Conservation (phyloP, 208 protist species). For the Wallacemonas sp. region DNA sequence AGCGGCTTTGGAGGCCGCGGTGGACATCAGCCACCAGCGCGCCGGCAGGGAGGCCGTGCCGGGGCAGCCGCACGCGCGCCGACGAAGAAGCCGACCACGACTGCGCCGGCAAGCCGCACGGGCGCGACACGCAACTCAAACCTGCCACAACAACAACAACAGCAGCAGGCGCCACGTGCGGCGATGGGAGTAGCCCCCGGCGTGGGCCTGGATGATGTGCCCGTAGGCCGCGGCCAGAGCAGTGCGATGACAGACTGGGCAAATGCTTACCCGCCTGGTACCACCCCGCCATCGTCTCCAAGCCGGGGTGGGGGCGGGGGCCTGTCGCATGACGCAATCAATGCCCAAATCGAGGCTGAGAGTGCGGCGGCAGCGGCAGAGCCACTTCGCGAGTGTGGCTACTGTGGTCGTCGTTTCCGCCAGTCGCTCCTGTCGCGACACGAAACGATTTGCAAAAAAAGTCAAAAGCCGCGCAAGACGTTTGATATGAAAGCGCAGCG, state of each 20-base stretch:
- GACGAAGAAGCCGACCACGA: constrained; percentile 9
- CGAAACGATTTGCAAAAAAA: constrained; percentile 63
- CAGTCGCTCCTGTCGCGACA: constrained; percentile 60
- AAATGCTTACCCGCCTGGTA: constrained; percentile 45
- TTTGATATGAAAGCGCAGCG: constrained; percentile 80
- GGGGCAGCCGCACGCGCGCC: neutral
- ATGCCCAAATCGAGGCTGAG: constrained; percentile 34
- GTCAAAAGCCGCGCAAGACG: constrained; percentile 52
- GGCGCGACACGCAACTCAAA: too few relatives aligned
- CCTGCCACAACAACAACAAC: too few relatives aligned
- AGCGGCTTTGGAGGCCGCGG: neutral
- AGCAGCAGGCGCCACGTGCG: too few relatives aligned
- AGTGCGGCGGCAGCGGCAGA: constrained; percentile 45
- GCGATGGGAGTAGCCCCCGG: constrained; percentile 13
- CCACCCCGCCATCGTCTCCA: constrained; percentile 12
- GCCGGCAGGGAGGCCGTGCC: too few relatives aligned
- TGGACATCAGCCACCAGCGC: neutral
- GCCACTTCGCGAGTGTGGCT: constrained; percentile 50
- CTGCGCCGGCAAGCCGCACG: too few relatives aligned
- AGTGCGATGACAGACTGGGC: constrained; percentile 33
- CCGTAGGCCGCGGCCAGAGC: constrained; percentile 33
- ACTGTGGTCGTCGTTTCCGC: constrained; percentile 77
- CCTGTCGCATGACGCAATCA: constrained; percentile 11
- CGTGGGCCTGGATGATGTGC: constrained; percentile 50
- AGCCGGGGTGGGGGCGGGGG: neutral